Percentiles rank a stretch among this genome's conserved stretches.
Conservation (phyloP, 164 flowering plant genomes). For the Liriodendron chinense region DNA sequence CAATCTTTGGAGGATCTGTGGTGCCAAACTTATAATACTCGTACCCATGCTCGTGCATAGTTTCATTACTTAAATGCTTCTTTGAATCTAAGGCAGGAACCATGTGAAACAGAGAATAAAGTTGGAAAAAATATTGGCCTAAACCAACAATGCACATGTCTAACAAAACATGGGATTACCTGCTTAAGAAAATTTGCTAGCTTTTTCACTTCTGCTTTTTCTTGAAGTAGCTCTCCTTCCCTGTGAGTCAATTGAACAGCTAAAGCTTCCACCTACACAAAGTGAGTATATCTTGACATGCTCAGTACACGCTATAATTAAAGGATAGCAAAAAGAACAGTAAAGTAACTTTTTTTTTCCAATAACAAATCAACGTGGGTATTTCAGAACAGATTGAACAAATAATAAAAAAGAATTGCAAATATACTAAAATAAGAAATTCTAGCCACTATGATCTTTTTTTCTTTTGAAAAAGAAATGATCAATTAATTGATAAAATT, state of each 20-base stretch:
- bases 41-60: too few relatives aligned
- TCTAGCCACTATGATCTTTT: background rate
- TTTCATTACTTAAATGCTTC: too few relatives aligned
- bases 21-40: too few relatives aligned
- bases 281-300: background rate
- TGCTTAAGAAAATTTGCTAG: slow-evolving; percentile 85
- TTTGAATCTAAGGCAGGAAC: background rate
- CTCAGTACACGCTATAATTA: background rate
- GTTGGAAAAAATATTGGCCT: background rate
- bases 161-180: slow-evolving; percentile 21
- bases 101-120: background rate
- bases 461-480: too few relatives aligned
- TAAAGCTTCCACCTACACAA: slow-evolving; percentile 81
- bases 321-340: background rate
- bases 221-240: slow-evolving; percentile 93
- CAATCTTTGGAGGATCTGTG: too few relatives aligned
- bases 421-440: background rate
- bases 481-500: too few relatives aligned
- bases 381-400: background rate
- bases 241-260: slow-evolving; percentile 88
- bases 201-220: slow-evolving; percentile 85
- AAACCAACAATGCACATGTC: background rate
- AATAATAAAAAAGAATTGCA: background rate
- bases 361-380: background rate
- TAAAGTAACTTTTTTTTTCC: background rate